phyloP scores from a whole-genome alignment of 305 asterid genomes.

The Solanum hybrid region DNA sequence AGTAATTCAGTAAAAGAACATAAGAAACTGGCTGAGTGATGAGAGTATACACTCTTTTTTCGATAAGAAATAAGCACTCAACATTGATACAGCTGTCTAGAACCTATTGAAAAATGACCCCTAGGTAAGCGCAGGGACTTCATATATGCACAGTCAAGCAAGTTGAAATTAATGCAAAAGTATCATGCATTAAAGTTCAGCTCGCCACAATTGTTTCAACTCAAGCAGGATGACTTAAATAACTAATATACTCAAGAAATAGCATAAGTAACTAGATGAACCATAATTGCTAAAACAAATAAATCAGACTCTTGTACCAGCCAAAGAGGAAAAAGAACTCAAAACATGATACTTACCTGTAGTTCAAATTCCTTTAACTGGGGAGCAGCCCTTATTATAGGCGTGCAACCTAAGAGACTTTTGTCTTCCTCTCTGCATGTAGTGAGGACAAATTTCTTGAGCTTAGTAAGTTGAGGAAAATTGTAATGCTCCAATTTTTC shows the following conservation, averaged over 20 bases:
- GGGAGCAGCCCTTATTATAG: background rate
- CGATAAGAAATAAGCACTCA: background rate
- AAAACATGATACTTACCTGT: background rate
- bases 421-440: background rate
- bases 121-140: background rate
- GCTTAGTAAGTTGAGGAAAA: background rate
- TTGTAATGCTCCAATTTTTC: background rate
- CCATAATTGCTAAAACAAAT: background rate
- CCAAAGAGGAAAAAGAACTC: background rate
- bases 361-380: background rate
- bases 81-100: background rate
- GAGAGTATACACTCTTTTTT: background rate
- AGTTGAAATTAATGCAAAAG: background rate
- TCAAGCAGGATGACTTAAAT: background rate
- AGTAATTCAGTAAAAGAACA: background rate
- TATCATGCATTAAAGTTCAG: background rate
- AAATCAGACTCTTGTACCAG: background rate
- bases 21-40: background rate
- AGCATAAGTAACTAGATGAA: background rate
- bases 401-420: background rate
- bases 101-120: background rate
- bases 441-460: background rate
- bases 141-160: background rate
- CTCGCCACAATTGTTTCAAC: background rate
- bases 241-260: background rate